Evolutionary conservation across 2,329 filamentous ascomycete genomes (phyloP), one percentile per base, ranked within the genome.

Genomic region (Cryphonectria radicalis): DNA sequence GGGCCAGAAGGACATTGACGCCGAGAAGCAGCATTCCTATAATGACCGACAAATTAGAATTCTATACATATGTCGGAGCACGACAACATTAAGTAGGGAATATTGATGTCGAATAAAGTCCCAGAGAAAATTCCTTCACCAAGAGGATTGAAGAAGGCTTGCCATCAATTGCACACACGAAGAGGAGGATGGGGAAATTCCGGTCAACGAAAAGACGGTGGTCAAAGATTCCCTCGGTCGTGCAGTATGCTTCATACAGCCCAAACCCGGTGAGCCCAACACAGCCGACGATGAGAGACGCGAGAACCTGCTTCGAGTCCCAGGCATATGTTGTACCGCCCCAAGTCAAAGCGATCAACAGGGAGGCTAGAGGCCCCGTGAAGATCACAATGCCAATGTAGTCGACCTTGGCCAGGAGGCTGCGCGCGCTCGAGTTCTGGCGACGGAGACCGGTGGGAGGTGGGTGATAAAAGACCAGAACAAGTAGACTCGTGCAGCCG

Each of bases 121-220:
- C 2, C 6, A 57, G 53, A 32, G 19, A 10, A 50, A 19, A 50
- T 22, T 8, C 46, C 8, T n/a, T 22, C 13, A 7, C 17, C 46
- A 50, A n/a, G 17, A 50, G 19, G 1, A 57, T 59, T 6, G 17
- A 28, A 17, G 32, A 40, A 40, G 19, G 28, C 62, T 40, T 5
- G 59, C 68, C 66, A 22, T 71, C 70, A 8, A 71, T 65, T 1
- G 67, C 66, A n/a, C 70, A 71, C 2, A 71, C 70, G 11, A 71
- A 62, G 28, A 69, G 63, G 10, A 71, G 55, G 32, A 69, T 66
- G 17, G 66, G 60, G 28, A 68, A 71, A 28, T 71, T 69, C 8
- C 70, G 66, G 6, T 63, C 62, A n/a, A 65, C 60, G 35, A 71
- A 71, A 3, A 71, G 66, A 6, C 70, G 62, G 32, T 71, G 70